phyloP scores from a whole-genome alignment of 495 filamentous ascomycete genomes.

The Penicillium subrubescens region DNA sequence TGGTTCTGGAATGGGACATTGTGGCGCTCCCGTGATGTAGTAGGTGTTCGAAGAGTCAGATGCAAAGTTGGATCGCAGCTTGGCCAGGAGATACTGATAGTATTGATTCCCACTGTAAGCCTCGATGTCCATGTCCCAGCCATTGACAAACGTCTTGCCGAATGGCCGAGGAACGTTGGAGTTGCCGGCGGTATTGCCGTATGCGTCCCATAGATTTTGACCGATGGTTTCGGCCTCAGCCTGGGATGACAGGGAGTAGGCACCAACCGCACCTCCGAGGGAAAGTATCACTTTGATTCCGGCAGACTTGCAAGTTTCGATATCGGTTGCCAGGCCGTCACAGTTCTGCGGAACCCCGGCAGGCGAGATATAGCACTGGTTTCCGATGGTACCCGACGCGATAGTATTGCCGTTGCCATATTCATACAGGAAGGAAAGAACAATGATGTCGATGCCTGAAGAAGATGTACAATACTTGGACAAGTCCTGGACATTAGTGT shows the following conservation, averaged over 20 bases:
- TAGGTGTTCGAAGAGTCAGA: conserved; percentile 47
- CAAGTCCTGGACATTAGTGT: conserved; percentile 43
- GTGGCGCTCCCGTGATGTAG: conserved; percentile 59
- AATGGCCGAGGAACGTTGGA: conserved; percentile 47
- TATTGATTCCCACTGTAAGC: conserved; percentile 29
- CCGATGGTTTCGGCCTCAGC: conserved; percentile 50
- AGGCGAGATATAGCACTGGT: conserved; percentile 24
- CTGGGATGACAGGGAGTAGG: conserved; percentile 41
- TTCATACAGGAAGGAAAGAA: conserved; percentile 54
- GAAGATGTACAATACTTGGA: conserved; percentile 40
- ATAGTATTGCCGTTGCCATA: conserved; percentile 35
- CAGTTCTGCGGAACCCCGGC: conserved; percentile 38
- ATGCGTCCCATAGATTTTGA: conserved; percentile 54
- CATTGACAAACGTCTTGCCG: conserved; percentile 55
- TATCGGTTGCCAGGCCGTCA: conserved; percentile 44
- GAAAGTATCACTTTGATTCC: conserved; percentile 54
- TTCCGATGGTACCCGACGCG: conserved; percentile 31
- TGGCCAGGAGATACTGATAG: conserved; percentile 47
- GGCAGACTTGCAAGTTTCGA: conserved; percentile 50
- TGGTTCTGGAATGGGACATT: conserved; percentile 57
- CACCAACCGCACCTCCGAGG: conserved; percentile 46
- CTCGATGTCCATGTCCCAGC: conserved; percentile 59
- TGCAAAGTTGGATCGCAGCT: conserved; percentile 50
- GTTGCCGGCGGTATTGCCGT: conserved; percentile 43
- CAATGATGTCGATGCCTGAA: conserved; percentile 51